Evolutionary conservation across 139 green algal genomes (phyloP).

Genomic region (Zygnema circumcarinatum): DNA sequence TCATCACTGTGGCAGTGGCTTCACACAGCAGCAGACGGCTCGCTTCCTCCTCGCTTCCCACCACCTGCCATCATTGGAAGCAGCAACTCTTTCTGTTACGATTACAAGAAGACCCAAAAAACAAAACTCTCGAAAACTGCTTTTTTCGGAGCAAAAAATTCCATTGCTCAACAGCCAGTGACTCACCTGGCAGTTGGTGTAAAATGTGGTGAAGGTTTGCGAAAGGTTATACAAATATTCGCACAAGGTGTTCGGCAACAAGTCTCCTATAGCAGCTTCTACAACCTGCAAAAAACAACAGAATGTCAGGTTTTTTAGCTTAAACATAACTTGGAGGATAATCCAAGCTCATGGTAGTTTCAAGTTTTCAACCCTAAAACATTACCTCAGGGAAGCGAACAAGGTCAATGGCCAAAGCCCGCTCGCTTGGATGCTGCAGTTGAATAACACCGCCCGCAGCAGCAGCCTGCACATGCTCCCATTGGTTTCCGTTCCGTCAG

Average conservation of each 20-base stretch:
- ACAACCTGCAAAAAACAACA: conserved; percentile 75
- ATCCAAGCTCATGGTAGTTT: neutral
- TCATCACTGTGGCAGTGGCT: conserved; percentile 85
- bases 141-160: neutral
- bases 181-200: conserved; percentile 84
- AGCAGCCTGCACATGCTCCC: neutral
- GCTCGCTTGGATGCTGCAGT: conserved; percentile 41
- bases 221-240: conserved; percentile 94
- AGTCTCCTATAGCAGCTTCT: conserved; percentile 80
- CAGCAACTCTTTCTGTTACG: neutral
- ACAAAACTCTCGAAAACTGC: neutral
- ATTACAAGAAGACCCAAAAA: neutral
- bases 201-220: conserved; percentile 92
- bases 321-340: conserved; percentile 43
- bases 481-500: too few species aligned
- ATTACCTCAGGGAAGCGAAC: conserved; percentile 52
- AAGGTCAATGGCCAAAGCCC: conserved; percentile 38
- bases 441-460: neutral
- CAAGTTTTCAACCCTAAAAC: neutral
- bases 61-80: conserved; percentile 72
- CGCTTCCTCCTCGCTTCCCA: conserved; percentile 82
- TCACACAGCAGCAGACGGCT: conserved; percentile 88
- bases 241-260: conserved; percentile 87
- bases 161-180: neutral
- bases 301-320: conserved; percentile 4